phyloP scores from a whole-genome alignment of 2,329 filamentous ascomycete species.

The Neonectria coccinea region DNA sequence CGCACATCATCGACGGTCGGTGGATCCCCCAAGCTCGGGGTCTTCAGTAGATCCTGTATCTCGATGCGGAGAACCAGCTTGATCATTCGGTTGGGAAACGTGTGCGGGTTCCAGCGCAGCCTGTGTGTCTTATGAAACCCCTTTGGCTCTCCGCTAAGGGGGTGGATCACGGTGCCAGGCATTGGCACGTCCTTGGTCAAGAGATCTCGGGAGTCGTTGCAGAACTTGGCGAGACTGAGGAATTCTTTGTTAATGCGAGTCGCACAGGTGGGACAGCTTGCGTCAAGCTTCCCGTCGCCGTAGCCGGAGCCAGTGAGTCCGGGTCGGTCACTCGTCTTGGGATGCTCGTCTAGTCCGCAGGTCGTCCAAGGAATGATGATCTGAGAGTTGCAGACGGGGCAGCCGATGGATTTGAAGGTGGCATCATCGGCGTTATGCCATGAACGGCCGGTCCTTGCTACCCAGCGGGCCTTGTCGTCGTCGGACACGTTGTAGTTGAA shows the following conservation, averaged over 20 bases:
- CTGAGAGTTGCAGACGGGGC: slow-evolving; percentile 51
- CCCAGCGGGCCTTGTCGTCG: slow-evolving; percentile 58
- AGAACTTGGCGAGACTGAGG: slow-evolving; percentile 69
- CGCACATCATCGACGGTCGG: slow-evolving; percentile 65
- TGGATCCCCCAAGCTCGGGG: slow-evolving; percentile 35
- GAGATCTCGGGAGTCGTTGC: slow-evolving; percentile 62
- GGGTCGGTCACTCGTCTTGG: slow-evolving; percentile 31
- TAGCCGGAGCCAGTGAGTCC: slow-evolving; percentile 66
- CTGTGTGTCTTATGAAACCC: not conserved
- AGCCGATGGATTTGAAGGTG: slow-evolving; percentile 58
- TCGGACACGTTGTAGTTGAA: slow-evolving; percentile 64
- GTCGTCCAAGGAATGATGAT: slow-evolving; percentile 67
- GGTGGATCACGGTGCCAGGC: slow-evolving; percentile 74
- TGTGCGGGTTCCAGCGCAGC: slow-evolving; percentile 46
- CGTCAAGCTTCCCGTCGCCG: slow-evolving; percentile 67
- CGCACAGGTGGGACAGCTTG: slow-evolving; percentile 64
- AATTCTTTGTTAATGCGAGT: slow-evolving; percentile 64
- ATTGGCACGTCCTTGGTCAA: slow-evolving; percentile 64
- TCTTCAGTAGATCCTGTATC: slow-evolving; percentile 55
- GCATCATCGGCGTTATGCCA: slow-evolving; percentile 69
- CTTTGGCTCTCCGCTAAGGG: slow-evolving; percentile 63
- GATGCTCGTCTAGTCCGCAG: slow-evolving; percentile 39
- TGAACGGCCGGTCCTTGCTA: slow-evolving; percentile 55
- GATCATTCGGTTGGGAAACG: slow-evolving; percentile 72
- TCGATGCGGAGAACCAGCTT: slow-evolving; percentile 56